Conservation (phyloP, 257 asterid species). For the Coffea eugenioides region DNA sequence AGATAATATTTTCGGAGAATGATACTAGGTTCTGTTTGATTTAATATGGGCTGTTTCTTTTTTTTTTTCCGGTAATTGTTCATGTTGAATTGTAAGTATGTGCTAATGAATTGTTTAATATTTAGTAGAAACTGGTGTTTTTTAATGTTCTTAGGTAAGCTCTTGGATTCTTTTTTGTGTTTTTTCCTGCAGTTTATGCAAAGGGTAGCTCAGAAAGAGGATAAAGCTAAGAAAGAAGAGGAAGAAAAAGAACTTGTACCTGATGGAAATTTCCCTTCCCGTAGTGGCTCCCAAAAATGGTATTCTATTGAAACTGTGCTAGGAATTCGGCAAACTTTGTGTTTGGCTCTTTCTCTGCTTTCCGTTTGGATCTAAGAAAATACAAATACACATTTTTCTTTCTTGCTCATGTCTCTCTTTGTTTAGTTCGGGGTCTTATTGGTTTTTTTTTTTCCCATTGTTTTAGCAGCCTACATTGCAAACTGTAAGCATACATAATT, state of each 20-base stretch:
- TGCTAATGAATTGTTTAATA: slow-evolving; percentile 8
- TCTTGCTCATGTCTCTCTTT: neutral
- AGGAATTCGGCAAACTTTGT: neutral
- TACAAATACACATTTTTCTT: neutral
- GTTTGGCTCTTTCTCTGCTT: neutral
- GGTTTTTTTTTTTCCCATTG: neutral
- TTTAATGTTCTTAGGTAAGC: neutral
- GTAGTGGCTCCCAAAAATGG: slow-evolving; percentile 59
- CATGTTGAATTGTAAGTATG: neutral
- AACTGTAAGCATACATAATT: neutral
- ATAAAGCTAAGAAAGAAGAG: slow-evolving; percentile 41
- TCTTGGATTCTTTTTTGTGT: slow-evolving; percentile 4
- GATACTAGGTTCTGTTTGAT: slow-evolving; percentile 4
- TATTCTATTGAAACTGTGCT: slow-evolving; percentile 20
- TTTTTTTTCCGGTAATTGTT: neutral
- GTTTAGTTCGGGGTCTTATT: neutral
- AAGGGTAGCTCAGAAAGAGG: slow-evolving; percentile 73
- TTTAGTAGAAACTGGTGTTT: slow-evolving; percentile 7
- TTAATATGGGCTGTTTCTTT: slow-evolving; percentile 4
- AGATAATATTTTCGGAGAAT: neutral
- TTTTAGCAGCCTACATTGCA: neutral
- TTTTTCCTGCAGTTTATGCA: slow-evolving; percentile 76
- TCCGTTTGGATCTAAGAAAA: neutral
- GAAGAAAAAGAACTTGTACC: slow-evolving; percentile 47
- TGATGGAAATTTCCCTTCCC: slow-evolving; percentile 53